Conservation (phyloP, 2,329 filamentous ascomycete species). For the Venturiaceae sp. region DNA sequence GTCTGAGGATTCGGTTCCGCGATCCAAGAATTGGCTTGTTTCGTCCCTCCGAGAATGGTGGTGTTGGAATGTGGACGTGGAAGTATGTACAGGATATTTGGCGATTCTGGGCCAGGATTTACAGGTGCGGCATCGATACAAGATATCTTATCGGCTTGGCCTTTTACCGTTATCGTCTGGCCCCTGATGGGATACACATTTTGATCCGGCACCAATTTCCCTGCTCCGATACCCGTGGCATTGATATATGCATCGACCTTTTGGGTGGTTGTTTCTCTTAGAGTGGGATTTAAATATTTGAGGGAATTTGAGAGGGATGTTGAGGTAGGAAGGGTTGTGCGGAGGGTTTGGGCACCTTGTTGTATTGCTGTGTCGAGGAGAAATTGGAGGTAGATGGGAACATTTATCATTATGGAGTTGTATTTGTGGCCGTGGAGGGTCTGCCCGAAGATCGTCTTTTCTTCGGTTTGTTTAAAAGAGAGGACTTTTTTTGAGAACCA, state of each 20-base stretch:
- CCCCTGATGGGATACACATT: slow-evolving; percentile 32
- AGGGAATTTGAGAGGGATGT: slow-evolving; percentile 20
- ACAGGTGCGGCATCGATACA: slow-evolving; percentile 13
- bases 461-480: slow-evolving; percentile 11
- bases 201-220: slow-evolving; percentile 23
- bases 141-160: slow-evolving; percentile 24
- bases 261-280: not conserved
- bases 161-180: slow-evolving; percentile 35
- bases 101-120: slow-evolving; percentile 15
- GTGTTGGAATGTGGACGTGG: slow-evolving; percentile 29
- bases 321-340: slow-evolving; percentile 18
- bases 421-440: slow-evolving; percentile 19
- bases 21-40: slow-evolving; percentile 27
- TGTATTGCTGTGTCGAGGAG: slow-evolving; percentile 19
- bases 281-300: not conserved
- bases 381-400: slow-evolving; percentile 25
- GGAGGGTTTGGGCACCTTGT: slow-evolving; percentile 19
- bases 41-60: slow-evolving; percentile 36
- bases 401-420: slow-evolving; percentile 27
- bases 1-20: slow-evolving; percentile 20
- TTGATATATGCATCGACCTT: slow-evolving; percentile 27
- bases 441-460: slow-evolving; percentile 11
- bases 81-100: slow-evolving; percentile 28
- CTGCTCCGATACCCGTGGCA: slow-evolving; percentile 31
- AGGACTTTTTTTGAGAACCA: slow-evolving; percentile 8